A percentile compares a stretch with the other conserved stretches of the same genome.
phyloP scores from a whole-genome alignment of 78 protist species.

The Speleostelium caveatum region DNA sequence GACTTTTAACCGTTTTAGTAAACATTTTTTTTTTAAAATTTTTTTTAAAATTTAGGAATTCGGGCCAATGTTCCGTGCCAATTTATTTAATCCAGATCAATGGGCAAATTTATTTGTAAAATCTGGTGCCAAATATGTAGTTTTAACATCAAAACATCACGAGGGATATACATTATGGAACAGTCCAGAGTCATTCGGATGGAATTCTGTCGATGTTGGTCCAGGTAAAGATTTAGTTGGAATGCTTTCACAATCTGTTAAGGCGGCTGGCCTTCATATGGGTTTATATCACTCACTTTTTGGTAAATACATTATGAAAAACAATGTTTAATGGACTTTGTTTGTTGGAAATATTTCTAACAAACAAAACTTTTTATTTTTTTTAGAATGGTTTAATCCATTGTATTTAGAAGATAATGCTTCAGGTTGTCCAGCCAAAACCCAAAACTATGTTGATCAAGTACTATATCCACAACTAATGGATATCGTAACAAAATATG shows the following conservation, averaged over 20 bases:
- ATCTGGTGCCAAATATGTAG: slow-evolving; percentile 75
- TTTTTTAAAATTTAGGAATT: too few species aligned
- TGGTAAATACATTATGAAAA: neutral
- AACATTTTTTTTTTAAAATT: too few species aligned
- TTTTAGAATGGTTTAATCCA: slow-evolving; percentile 74
- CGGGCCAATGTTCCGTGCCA: slow-evolving; percentile 40
- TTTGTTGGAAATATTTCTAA: slow-evolving; percentile 2
- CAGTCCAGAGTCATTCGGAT: slow-evolving; percentile 10
- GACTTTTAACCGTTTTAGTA: neutral
- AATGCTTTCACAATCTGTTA: slow-evolving; percentile 12
- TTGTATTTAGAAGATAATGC: slow-evolving; percentile 28
- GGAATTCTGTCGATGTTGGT: slow-evolving; percentile 74
- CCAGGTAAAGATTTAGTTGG: slow-evolving; percentile 35
- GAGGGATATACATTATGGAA: slow-evolving; percentile 68
- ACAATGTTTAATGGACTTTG: too few species aligned
- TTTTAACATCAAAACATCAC: slow-evolving; percentile 72
- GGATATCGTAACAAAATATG: slow-evolving; percentile 5
- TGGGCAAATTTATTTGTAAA: slow-evolving; percentile 72
- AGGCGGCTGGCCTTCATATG: slow-evolving; percentile 46
- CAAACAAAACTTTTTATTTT: neutral
- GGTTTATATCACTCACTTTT: slow-evolving; percentile 63
- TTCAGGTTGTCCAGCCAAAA: slow-evolving; percentile 23
- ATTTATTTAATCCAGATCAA: slow-evolving; percentile 21
- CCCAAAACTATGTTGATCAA: slow-evolving; percentile 20
- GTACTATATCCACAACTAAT: slow-evolving; percentile 37